phyloP scores from a whole-genome alignment of 352 stramenopile genomes.

The Pilasporangium apinafurcum region DNA sequence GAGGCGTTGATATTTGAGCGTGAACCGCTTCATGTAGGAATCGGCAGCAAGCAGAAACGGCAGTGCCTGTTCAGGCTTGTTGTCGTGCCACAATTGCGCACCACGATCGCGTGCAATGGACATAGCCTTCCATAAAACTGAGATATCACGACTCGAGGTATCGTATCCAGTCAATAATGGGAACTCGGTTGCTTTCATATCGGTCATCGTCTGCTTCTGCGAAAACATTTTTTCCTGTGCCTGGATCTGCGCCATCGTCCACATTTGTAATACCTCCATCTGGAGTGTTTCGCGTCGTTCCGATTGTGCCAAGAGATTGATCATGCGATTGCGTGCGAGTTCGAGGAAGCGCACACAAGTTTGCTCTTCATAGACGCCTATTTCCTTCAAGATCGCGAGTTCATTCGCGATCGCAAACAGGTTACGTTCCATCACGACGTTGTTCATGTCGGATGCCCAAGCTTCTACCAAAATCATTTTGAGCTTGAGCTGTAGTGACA shows the following conservation, averaged over 20 bases:
- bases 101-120: slow-evolving; percentile 68
- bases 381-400: slow-evolving; percentile 64
- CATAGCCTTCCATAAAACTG: slow-evolving; percentile 80
- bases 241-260: slow-evolving; percentile 71
- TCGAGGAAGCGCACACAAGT: slow-evolving; percentile 76
- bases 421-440: slow-evolving; percentile 81
- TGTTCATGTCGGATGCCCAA: slow-evolving; percentile 84
- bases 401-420: slow-evolving; percentile 79
- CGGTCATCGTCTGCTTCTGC: slow-evolving; percentile 25
- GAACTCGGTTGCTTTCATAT: slow-evolving; percentile 47
- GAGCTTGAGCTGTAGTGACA: slow-evolving; percentile 78
- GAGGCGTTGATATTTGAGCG: slow-evolving; percentile 80
- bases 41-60: slow-evolving; percentile 74
- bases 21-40: slow-evolving; percentile 88
- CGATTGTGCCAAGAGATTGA: slow-evolving; percentile 49
- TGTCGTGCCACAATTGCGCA: slow-evolving; percentile 81
- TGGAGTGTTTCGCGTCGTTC: slow-evolving; percentile 54
- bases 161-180: slow-evolving; percentile 58
- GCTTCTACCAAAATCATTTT: slow-evolving; percentile 82
- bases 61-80: slow-evolving; percentile 77
- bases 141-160: slow-evolving; percentile 59
- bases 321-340: slow-evolving; percentile 60
- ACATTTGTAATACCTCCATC: slow-evolving; percentile 66
- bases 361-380: slow-evolving; percentile 68
- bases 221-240: slow-evolving; percentile 41